Evolutionary conservation across 2,329 filamentous ascomycete genomes (phyloP).

Genomic region (Hypoxylon sp.): DNA sequence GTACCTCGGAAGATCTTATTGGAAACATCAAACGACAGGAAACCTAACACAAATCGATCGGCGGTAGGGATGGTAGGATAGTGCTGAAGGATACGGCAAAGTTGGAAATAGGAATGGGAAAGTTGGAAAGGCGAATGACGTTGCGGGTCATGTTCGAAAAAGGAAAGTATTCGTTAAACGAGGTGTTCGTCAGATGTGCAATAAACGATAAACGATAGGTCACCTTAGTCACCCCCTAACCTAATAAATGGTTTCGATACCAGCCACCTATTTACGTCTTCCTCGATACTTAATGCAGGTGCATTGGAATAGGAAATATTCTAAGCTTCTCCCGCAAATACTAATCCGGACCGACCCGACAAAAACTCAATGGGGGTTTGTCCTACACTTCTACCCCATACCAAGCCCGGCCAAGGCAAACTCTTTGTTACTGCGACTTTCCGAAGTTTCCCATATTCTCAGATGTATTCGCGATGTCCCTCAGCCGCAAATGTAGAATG

Average conservation of each 20-base stretch:
- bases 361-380: slow-evolving; percentile 1
- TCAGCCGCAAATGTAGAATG: neutral
- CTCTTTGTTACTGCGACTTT: neutral
- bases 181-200: slow-evolving; percentile 10
- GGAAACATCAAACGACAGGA: slow-evolving; percentile 8
- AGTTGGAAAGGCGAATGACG: slow-evolving; percentile 11
- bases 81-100: neutral
- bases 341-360: slow-evolving; percentile 12
- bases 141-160: slow-evolving; percentile 15
- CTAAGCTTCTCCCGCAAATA: slow-evolving; percentile 17
- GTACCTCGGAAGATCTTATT: neutral
- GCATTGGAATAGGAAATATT: slow-evolving; percentile 17
- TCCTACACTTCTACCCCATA: slow-evolving; percentile 8
- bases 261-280: slow-evolving; percentile 1
- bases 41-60: neutral
- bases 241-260: slow-evolving; percentile 6
- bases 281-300: slow-evolving; percentile 8
- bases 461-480: neutral
- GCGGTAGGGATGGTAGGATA: slow-evolving; percentile 2
- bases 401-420: neutral
- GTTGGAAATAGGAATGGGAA: slow-evolving; percentile 6
- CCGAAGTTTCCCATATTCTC: neutral
- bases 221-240: neutral
- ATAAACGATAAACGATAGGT: slow-evolving; percentile 11
- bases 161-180: slow-evolving; percentile 11